Evolutionary conservation across 176 grass and related monocot genomes (phyloP), one percentile per base, ranked within the genome.

Genomic region (Oryza longistaminata): DNA sequence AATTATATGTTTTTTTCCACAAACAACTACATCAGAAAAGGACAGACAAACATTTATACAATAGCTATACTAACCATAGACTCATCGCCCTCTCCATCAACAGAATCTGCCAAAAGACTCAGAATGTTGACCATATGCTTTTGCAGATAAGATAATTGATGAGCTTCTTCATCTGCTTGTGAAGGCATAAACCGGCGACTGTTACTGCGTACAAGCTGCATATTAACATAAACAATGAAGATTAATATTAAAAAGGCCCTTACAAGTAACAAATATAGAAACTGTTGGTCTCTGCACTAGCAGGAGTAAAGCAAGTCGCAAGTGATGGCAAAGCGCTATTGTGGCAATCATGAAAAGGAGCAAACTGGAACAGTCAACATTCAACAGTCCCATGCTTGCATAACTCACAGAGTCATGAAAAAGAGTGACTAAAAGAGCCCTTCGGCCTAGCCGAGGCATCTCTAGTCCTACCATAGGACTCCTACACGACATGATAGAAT

Each of bases 121-220:
- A 99, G 73, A 64, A 99, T 87, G 49, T 96, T 99, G 53, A 84
- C 71, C 90, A 99, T 92, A 75, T 99, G 96, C 84, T 94, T 99
- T 68, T 99, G 96, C 62, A 99, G 80, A 89, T 99, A 99, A 7
- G 93, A 99, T 74, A 99, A 83, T 15, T 99, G 96, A 85, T 99
- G 96, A 55, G 88, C 25, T 90, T 99, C 96, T 92, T 99, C 96
- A 48, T 99, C 96, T 33, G 84, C 71, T 96, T 99, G 96, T 5
- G 96, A 99, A 78, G 93, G 96, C 89, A 98, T 86, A 85, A 89
- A 99, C 44, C 91, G 90, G 31, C 96, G 92, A 33, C 96, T 99
- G 84, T 99, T 96, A 75, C 93, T 92, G 26, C 96, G 86, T 50
- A 96, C 90, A 81, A 99, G 85, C 96, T 99, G 93, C 79, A 94